A percentile compares a stretch with the other conserved stretches of the same genome.
These are phyloP conservation scores for Phylloboletellus chloephorus DNA, from an alignment of 1,284 basidiomycete genomes.

Conservation along the genomic window DNA sequence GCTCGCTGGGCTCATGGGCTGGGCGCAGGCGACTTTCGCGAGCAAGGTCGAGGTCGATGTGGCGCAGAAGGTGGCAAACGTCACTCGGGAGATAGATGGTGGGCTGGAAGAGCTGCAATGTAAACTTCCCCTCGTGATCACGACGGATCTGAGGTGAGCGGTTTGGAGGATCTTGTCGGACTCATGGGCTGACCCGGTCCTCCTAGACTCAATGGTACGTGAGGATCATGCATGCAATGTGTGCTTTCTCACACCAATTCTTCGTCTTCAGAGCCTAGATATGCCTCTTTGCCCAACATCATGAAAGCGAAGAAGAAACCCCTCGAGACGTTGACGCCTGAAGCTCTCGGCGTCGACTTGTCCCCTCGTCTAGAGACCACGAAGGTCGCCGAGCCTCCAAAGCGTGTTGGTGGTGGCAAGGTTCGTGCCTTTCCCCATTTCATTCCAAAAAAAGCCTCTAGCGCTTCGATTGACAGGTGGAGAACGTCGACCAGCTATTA, in stretches of 20 bases:
- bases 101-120: slow-evolving; percentile 83
- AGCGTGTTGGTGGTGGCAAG: slow-evolving; percentile 90
- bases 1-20: slow-evolving; percentile 89
- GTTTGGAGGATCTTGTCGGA: slow-evolving; percentile 1
- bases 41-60: slow-evolving; percentile 82
- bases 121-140: slow-evolving; percentile 81
- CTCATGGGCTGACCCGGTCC: slow-evolving; percentile 3
- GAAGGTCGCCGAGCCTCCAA: slow-evolving; percentile 88
- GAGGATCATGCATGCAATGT: neutral
- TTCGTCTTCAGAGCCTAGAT: slow-evolving; percentile 70
- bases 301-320: slow-evolving; percentile 99
- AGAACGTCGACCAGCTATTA: slow-evolving; percentile 86
- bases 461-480: slow-evolving; percentile 44
- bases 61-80: slow-evolving; percentile 61
- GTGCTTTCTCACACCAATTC: neutral
- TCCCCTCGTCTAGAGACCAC: slow-evolving; percentile 81
- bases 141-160: slow-evolving; percentile 86
- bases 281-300: slow-evolving; percentile 91
- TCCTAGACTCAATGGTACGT: slow-evolving; percentile 53
- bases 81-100: slow-evolving; percentile 93
- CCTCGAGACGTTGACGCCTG: slow-evolving; percentile 77
- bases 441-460: neutral
- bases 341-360: slow-evolving; percentile 81
- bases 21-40: slow-evolving; percentile 95
- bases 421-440: slow-evolving; percentile 37